phyloP scores from a whole-genome alignment of 2,329 filamentous ascomycete species.

The Fusarium pseudonygamai region DNA sequence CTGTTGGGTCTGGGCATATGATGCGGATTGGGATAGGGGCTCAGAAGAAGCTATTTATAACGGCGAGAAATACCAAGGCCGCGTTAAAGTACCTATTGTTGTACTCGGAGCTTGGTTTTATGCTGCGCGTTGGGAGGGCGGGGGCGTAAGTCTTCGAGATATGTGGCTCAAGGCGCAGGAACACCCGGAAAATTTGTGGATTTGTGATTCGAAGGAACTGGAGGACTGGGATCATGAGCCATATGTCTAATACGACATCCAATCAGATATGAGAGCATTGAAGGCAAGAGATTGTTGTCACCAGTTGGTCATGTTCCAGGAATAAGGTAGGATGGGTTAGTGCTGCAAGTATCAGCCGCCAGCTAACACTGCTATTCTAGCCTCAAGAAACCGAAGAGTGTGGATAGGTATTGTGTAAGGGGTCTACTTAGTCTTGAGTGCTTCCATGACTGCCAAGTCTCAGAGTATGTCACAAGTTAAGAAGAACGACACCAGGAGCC shows the following conservation, averaged over 20 bases:
- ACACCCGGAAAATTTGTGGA: slow-evolving; percentile 21
- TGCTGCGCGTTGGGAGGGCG: slow-evolving; percentile 19
- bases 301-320: fast-evolving
- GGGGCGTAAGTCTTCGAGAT: slow-evolving; percentile 18
- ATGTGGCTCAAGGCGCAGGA: slow-evolving; percentile 36
- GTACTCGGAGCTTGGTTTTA: slow-evolving; percentile 32
- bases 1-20: slow-evolving; percentile 36
- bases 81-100: slow-evolving; percentile 11
- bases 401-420: background rate
- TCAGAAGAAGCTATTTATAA: background rate
- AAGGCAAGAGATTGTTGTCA: background rate
- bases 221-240: slow-evolving; percentile 35
- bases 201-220: slow-evolving; percentile 14
- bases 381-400: background rate
- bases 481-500: background rate
- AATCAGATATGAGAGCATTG: fast-evolving
- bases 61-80: slow-evolving; percentile 27
- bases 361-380: background rate
- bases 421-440: background rate
- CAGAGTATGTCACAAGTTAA: background rate
- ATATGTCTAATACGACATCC: background rate
- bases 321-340: fast-evolving
- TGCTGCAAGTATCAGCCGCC: background rate
- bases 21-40: slow-evolving; percentile 26
- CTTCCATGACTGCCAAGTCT: too few species aligned